Percentiles rank a stretch among this genome's conserved stretches.
Evolutionary conservation across 1,139 yeast genomes (phyloP).

Genomic region (Candida glucosophila): DNA sequence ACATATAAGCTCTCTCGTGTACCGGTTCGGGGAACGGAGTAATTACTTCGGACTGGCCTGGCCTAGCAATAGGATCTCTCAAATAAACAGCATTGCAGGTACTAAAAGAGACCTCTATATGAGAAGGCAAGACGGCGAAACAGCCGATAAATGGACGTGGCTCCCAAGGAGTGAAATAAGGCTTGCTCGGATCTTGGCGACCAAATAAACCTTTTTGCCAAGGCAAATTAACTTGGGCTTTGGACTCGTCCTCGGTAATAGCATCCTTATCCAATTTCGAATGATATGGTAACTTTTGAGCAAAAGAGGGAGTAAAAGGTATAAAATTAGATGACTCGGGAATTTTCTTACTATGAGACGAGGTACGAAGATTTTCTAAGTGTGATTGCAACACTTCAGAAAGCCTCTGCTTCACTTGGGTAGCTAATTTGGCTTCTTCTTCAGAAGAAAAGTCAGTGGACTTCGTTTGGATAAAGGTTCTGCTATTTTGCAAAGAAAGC

Average conservation of each 20-base stretch:
- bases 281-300: constrained; percentile 41
- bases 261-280: constrained; percentile 43
- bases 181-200: constrained; percentile 63
- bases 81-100: constrained; percentile 94
- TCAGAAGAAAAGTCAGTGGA: constrained; percentile 25
- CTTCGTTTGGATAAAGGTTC: constrained; percentile 21
- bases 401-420: constrained; percentile 46
- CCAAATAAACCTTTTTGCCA: constrained; percentile 79
- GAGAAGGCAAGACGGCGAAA: constrained; percentile 86
- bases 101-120: constrained; percentile 78
- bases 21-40: constrained; percentile 78
- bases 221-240: constrained; percentile 48
- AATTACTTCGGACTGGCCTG: constrained; percentile 93
- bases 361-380: constrained; percentile 40
- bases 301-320: constrained; percentile 53
- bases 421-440: constrained; percentile 31
- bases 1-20: constrained; percentile 95
- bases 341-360: constrained; percentile 17
- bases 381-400: constrained; percentile 45
- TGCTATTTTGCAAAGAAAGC: constrained; percentile 11
- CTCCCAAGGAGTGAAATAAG: constrained; percentile 94
- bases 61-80: constrained; percentile 95
- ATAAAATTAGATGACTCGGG: constrained; percentile 18
- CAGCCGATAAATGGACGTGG: constrained; percentile 92
- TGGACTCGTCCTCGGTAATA: constrained; percentile 45